Conservation (phyloP, 495 filamentous ascomycete species). For the Astrothelium macrocarpum region DNA sequence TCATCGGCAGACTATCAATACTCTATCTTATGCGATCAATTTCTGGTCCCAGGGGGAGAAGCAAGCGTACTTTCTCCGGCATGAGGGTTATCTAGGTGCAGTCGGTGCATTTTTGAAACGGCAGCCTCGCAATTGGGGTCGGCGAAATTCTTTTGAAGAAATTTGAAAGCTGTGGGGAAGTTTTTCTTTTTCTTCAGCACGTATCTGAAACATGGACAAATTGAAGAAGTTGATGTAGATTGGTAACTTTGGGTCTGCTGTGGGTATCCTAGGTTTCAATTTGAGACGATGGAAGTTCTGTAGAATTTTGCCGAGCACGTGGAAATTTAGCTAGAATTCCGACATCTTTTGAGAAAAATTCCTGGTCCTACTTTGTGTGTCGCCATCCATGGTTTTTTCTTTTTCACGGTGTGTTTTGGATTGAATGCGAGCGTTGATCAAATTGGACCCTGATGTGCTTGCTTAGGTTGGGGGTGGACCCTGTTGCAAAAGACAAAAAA, state of each 20-base stretch:
- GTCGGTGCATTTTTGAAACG: slow-evolving; percentile 90
- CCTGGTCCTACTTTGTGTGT: neutral
- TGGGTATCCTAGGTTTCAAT: neutral
- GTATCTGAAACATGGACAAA: neutral
- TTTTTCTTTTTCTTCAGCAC: too few relatives aligned
- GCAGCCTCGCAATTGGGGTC: slow-evolving; percentile 85
- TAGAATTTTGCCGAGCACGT: neutral
- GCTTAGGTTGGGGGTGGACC: too few relatives aligned
- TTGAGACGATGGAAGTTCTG: neutral
- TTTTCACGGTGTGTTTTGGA: neutral
- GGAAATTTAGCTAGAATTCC: neutral
- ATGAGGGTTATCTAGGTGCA: slow-evolving; percentile 94
- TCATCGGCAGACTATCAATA: slow-evolving; percentile 95
- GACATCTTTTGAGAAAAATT: neutral
- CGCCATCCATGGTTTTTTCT: neutral
- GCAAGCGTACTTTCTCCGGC: slow-evolving; percentile 89
- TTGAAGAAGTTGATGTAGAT: neutral
- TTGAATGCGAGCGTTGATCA: neutral
- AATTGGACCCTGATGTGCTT: neutral
- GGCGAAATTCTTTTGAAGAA: slow-evolving; percentile 36
- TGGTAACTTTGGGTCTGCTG: neutral
- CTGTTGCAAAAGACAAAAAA: neutral
- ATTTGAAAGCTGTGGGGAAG: neutral
- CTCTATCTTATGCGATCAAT: slow-evolving; percentile 85
- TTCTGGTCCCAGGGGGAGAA: slow-evolving; percentile 95